These are phyloP conservation scores for Dactylis glomerata DNA, from an alignment of 176 grass and related monocot genomes.

Conservation along the genomic window DNA sequence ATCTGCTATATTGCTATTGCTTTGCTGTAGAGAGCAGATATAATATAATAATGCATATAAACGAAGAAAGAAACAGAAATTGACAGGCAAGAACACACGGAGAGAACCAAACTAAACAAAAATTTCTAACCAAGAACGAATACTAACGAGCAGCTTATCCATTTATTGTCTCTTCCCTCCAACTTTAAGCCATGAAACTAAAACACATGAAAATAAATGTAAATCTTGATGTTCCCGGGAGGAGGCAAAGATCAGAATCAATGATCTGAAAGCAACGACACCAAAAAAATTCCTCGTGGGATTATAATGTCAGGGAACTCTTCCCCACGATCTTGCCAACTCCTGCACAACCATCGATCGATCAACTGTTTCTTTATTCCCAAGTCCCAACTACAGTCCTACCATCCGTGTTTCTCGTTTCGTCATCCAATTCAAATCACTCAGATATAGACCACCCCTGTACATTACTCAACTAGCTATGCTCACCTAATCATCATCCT, in stretches of 20 bases:
- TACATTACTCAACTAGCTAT: slow-evolving; percentile 12
- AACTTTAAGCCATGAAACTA: not conserved
- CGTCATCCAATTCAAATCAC: slow-evolving; percentile 18
- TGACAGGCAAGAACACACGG: not conserved
- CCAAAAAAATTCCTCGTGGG: not conserved
- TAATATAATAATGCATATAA: not conserved
- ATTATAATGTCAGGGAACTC: slow-evolving; percentile 41
- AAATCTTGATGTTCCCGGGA: not conserved
- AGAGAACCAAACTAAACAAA: slow-evolving; percentile 6
- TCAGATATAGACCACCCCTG: slow-evolving; percentile 14
- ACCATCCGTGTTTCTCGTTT: slow-evolving; percentile 22
- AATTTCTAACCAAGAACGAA: slow-evolving; percentile 7
- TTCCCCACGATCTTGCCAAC: slow-evolving; percentile 55
- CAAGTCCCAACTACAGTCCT: slow-evolving; percentile 38
- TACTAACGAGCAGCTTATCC: not conserved
- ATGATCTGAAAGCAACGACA: slow-evolving; percentile 31
- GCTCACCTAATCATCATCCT: slow-evolving; percentile 34
- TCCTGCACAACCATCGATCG: slow-evolving; percentile 33
- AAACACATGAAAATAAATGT: not conserved
- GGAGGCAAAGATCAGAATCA: slow-evolving; percentile 56
- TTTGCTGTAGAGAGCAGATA: not conserved
- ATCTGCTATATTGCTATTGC: not conserved
- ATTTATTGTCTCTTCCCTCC: not conserved
- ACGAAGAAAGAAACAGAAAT: not conserved
- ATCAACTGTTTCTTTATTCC: slow-evolving; percentile 7